A percentile compares a stretch with the other conserved stretches of the same genome.
These are phyloP conservation scores for Quercus mongolica DNA, from an alignment of 306 rosid species.

Conservation along the genomic window DNA sequence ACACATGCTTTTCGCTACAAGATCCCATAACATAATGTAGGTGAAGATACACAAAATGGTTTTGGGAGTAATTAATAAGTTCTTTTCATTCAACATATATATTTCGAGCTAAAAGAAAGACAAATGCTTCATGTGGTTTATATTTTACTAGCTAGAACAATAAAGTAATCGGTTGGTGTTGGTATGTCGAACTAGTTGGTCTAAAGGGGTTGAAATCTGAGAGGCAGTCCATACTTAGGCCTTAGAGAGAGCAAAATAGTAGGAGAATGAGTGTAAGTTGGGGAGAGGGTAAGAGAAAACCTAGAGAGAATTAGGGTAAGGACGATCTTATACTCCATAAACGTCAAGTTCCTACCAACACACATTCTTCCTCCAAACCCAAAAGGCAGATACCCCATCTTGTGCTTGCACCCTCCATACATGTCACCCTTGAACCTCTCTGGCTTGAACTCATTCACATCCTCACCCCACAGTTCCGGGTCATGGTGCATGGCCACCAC, in stretches of 20 bases:
- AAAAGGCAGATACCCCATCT: slow-evolving; percentile 86
- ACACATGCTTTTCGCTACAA: no score
- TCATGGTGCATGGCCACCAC: slow-evolving; percentile 84
- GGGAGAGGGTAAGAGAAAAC: slow-evolving; percentile 61
- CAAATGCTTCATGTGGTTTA: not conserved
- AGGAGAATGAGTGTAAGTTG: slow-evolving; percentile 59
- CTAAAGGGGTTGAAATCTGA: slow-evolving; percentile 42
- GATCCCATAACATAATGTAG: no score
- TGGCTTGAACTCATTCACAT: slow-evolving; percentile 70
- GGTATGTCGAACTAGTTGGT: not conserved
- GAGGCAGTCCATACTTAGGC: slow-evolving; percentile 62
- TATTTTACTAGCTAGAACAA: not conserved
- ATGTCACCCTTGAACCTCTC: slow-evolving; percentile 58
- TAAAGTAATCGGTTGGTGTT: not conserved
- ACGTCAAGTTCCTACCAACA: slow-evolving; percentile 73
- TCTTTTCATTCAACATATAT: no score
- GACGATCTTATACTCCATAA: slow-evolving; percentile 78
- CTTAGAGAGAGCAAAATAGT: slow-evolving; percentile 61
- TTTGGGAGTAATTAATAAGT: no score
- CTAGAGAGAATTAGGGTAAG: slow-evolving; percentile 58
- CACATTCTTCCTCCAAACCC: slow-evolving; percentile 93
- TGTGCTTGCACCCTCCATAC: slow-evolving; percentile 72
- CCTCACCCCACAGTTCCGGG: slow-evolving; percentile 58
- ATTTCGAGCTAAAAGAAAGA: no score
- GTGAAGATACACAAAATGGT: no score